phyloP scores from a whole-genome alignment of 2,329 filamentous ascomycete species.

The Stachybotrys elegans region DNA sequence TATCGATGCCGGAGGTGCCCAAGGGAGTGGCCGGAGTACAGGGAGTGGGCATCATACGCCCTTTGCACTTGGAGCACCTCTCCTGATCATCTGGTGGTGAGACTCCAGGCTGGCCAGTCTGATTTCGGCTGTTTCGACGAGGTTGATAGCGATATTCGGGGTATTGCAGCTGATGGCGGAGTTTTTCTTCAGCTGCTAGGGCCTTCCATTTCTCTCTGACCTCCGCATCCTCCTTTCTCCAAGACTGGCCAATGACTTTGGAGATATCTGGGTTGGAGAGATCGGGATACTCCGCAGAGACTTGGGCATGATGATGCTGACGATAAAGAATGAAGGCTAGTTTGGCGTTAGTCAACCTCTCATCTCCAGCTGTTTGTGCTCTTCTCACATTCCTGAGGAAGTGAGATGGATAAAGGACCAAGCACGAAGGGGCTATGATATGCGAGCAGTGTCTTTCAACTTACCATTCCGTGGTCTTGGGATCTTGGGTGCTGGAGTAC shows the following conservation, averaged over 20 bases:
- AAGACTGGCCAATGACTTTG: conserved; percentile 93
- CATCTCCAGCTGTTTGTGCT: too few species aligned
- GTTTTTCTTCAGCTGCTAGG: conserved; percentile 89
- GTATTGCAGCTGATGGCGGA: conserved; percentile 81
- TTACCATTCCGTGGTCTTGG: conserved; percentile 55
- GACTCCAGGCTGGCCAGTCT: conserved; percentile 24
- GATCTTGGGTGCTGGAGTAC: conserved; percentile 51
- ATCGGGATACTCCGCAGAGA: conserved; percentile 78
- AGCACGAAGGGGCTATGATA: background rate
- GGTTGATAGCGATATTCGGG: conserved; percentile 95
- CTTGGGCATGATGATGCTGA: conserved; percentile 80
- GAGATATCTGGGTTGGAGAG: conserved; percentile 94
- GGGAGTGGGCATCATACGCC: conserved; percentile 59
- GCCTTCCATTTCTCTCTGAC: conserved; percentile 83
- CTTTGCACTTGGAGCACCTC: conserved; percentile 67
- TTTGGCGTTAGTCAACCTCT: too few species aligned
- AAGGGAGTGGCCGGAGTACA: conserved; percentile 51
- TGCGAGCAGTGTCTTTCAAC: conserved; percentile 16
- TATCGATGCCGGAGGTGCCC: too few species aligned
- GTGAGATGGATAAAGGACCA: too few species aligned
- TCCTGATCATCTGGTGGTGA: conserved; percentile 43
- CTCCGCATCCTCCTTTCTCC: conserved; percentile 70
- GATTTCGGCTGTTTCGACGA: conserved; percentile 48
- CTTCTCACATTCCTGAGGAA: too few species aligned
- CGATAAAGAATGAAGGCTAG: conserved; percentile 96